Conservation (phyloP, 1,139 yeast species). For the Pichia norvegensis region DNA sequence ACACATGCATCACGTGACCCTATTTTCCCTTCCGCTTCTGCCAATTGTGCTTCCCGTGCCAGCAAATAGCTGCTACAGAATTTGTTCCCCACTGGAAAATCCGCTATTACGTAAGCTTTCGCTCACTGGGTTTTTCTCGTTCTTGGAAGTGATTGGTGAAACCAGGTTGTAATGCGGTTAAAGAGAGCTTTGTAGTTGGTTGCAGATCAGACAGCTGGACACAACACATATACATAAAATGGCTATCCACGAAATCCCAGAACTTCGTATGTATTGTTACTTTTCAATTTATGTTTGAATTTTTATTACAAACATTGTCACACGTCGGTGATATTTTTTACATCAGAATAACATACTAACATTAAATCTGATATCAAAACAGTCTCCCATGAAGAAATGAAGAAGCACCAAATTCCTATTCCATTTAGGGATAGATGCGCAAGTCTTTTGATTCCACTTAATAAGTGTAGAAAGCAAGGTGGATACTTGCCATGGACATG, state of each 20-base stretch:
- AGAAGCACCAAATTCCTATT: constrained; percentile 69
- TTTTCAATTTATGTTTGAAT: no score
- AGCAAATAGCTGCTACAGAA: neutral
- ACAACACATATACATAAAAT: constrained; percentile 14
- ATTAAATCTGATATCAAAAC: constrained; percentile 2
- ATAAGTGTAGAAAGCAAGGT: constrained; percentile 50
- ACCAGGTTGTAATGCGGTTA: neutral
- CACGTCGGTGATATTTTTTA: neutral
- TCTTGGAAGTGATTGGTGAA: neutral
- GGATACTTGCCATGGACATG: constrained; percentile 62
- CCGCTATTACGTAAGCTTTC: neutral
- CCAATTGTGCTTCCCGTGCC: neutral
- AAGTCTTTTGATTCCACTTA: constrained; percentile 58
- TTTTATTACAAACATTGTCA: neutral
- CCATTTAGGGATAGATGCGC: constrained; percentile 87
- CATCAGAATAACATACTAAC: constrained; percentile 5
- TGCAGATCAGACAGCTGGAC: neutral
- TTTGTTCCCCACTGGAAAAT: neutral
- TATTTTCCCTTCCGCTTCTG: neutral
- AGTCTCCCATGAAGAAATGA: constrained; percentile 83
- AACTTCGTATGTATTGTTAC: constrained; percentile 26
- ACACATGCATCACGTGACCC: no score
- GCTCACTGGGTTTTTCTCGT: neutral
- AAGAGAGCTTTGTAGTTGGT: neutral
- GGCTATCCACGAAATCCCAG: constrained; percentile 32